Evolutionary conservation across 2,329 filamentous ascomycete species (phyloP).

Genomic region (Colletotrichum melonis): DNA sequence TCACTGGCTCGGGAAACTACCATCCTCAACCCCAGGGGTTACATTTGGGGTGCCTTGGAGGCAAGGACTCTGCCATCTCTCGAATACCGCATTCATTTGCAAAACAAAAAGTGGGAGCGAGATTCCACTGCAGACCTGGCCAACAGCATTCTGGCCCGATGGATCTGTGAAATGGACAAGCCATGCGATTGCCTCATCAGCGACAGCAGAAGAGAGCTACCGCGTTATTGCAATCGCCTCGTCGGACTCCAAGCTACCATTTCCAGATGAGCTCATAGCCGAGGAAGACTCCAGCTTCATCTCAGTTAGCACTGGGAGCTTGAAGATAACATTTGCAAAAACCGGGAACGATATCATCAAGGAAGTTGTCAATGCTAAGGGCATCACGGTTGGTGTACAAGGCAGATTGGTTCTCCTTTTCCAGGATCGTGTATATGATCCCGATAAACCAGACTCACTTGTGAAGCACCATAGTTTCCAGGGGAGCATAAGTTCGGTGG

Average conservation of each 20-base stretch:
- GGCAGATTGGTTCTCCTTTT: background rate
- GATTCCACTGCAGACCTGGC: background rate
- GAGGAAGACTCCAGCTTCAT: background rate
- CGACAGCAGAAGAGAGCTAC: background rate
- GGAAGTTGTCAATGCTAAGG: background rate
- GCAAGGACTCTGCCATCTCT: background rate
- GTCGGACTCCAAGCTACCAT: background rate
- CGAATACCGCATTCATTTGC: background rate
- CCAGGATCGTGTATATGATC: background rate
- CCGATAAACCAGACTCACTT: background rate
- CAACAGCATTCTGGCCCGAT: background rate
- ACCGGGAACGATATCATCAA: background rate
- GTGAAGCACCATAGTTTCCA: background rate
- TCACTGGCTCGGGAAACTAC: background rate
- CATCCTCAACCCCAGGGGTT: background rate
- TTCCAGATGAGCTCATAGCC: background rate
- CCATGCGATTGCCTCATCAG: background rate
- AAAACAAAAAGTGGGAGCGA: background rate
- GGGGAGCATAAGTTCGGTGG: background rate
- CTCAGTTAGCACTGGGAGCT: background rate
- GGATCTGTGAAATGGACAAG: background rate
- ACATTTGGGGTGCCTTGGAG: background rate
- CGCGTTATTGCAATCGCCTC: background rate
- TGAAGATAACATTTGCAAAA: background rate
- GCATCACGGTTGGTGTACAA: background rate